A percentile compares a stretch with the other conserved stretches of the same genome.
Conservation (phyloP, 2,329 filamentous ascomycete species). For the Zymoseptoria passerinii region DNA sequence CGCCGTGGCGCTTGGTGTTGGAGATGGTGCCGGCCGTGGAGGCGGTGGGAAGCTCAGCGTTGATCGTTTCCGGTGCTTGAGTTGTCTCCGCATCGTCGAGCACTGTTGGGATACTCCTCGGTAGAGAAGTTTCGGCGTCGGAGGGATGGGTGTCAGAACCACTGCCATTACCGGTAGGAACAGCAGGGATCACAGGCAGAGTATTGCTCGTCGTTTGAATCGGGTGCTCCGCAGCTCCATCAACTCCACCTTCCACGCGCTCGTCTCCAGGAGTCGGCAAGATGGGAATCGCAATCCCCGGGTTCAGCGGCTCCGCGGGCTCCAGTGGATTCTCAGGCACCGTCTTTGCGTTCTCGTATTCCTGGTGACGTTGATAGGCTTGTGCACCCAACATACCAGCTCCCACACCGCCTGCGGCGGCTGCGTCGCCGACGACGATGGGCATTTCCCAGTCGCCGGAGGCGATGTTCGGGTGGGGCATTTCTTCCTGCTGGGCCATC, state of each 20-base stretch:
- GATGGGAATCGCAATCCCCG: background rate
- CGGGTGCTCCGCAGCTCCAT: background rate
- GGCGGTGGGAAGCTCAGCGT: background rate
- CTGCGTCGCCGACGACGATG: conserved; percentile 37
- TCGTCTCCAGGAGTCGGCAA: background rate
- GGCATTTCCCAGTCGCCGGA: conserved; percentile 1
- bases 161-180: background rate
- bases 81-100: background rate
- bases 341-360: conserved; percentile 1
- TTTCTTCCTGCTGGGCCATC: conserved; percentile 10
- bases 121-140: background rate
- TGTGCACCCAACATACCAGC: conserved; percentile 29
- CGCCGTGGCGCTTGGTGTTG: background rate
- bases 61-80: background rate
- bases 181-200: background rate
- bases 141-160: too few relatives aligned
- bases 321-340: background rate
- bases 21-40: background rate
- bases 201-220: background rate
- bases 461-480: background rate
- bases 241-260: too few relatives aligned
- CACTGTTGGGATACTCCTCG: background rate
- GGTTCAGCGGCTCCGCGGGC: background rate
- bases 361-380: conserved; percentile 18
- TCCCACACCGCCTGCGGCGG: conserved; percentile 32